Evolutionary conservation across 2,329 filamentous ascomycete species (phyloP).

Genomic region (Calonectria multiphialidica): DNA sequence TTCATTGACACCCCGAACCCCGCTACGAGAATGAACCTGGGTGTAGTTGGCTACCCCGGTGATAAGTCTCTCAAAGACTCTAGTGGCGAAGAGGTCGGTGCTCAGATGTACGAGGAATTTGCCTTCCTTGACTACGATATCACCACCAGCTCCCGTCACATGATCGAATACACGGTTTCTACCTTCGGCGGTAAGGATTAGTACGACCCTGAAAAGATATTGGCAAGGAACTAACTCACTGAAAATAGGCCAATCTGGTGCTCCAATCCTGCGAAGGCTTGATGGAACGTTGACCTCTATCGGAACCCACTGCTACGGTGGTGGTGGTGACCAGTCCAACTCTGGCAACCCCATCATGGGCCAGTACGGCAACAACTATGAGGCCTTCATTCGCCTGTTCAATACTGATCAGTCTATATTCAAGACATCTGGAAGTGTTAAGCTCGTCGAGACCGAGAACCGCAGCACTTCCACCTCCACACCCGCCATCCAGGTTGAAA

Average conservation of each 20-base stretch:
- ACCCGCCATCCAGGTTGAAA: background rate
- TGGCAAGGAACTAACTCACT: background rate
- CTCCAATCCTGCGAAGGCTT: slow-evolving; percentile 37
- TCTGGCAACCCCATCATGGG: slow-evolving; percentile 42
- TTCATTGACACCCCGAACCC: slow-evolving; percentile 31
- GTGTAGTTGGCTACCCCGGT: slow-evolving; percentile 50
- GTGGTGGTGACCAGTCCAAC: slow-evolving; percentile 35
- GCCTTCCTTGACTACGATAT: slow-evolving; percentile 38
- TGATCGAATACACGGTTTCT: slow-evolving; percentile 48
- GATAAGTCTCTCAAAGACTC: slow-evolving; percentile 36
- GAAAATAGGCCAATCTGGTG: slow-evolving; percentile 42
- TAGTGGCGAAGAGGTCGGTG: slow-evolving; percentile 38
- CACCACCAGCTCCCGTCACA: slow-evolving; percentile 28
- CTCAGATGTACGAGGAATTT: slow-evolving; percentile 50
- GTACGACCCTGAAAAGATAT: too few species aligned
- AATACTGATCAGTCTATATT: slow-evolving; percentile 1
- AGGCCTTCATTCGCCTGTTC: slow-evolving; percentile 29
- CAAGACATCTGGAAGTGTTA: background rate
- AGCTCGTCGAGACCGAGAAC: slow-evolving; percentile 6
- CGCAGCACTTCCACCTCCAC: background rate
- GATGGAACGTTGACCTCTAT: slow-evolving; percentile 32
- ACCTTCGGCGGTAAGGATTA: slow-evolving; percentile 43
- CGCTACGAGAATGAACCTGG: slow-evolving; percentile 27
- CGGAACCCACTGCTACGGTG: slow-evolving; percentile 45
- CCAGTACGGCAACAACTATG: slow-evolving; percentile 37